Evolutionary conservation across 257 asterid species (phyloP), one percentile per base, ranked within the genome.

Genomic region (Jacaranda mimosifolia): DNA sequence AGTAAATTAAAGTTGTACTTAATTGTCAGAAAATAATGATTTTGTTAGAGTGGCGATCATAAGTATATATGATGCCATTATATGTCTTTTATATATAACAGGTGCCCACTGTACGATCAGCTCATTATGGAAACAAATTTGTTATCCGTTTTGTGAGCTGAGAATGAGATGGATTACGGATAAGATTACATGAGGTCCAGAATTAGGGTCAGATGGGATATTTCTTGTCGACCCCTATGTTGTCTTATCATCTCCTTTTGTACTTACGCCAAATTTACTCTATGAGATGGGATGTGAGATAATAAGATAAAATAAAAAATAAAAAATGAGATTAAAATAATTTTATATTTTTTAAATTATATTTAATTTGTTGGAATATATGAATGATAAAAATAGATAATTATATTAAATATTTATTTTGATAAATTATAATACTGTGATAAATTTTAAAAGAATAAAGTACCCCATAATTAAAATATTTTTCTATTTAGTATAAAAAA

Each of bases 111-210:
- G 48, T 43, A 26, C 32, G 32, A 0, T 63, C 65, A 70, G 53
- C 69, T 17, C 75, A 42, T 26, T 72, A 6, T 17, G 18, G 35
- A 12, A 55, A 55, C 14, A 43, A 8, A 1, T 40, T 52, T 43
- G 19, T 57, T 49, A 59, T 55, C 60, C 45, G 9, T 19, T 48
- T 46, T 68, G 8, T 48, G 9, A 43, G 71, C 14, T 59, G 55
- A 35, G 7, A 40, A 4, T 9, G n/a, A n/a, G 15, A 68, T 80
- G 73, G 73, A 51, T n/a, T 62, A 35, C 48, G 84, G 84, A 80
- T 80, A 80, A 75, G 70, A 35, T 80, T 80, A 21, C 45, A 42
- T 17, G 60, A 51, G 32, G 32, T 26, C 2, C 32, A 26, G 32
- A 2, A 26, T 26, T 26, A 26, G 32, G 32, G 32, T 26, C 39